Conservation (phyloP, 2,329 filamentous ascomycete species). For the Botryotinia convoluta region DNA sequence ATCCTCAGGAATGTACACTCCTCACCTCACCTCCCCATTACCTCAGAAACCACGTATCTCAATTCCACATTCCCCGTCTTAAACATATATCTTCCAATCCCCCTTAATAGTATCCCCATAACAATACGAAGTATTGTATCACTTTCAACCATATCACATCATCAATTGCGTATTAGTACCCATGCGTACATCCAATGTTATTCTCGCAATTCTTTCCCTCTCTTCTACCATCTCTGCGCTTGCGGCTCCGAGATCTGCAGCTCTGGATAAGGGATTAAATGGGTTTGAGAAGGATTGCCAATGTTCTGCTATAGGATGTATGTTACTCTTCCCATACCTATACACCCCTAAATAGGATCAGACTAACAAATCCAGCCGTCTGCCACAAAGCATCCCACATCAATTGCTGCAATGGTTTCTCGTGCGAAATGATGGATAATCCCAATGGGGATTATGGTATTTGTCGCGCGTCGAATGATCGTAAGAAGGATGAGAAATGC, state of each 20-base stretch:
- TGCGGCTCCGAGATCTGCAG: neutral
- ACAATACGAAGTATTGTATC: neutral
- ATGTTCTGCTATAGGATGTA: conserved; percentile 1
- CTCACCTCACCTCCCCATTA: neutral
- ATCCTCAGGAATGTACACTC: neutral
- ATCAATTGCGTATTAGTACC: neutral
- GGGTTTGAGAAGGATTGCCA: neutral
- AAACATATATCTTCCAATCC: neutral
- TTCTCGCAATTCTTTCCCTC: neutral
- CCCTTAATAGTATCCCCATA: neutral
- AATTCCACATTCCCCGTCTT: neutral
- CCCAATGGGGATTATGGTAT: neutral
- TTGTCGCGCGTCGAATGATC: neutral
- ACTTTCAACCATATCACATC: neutral
- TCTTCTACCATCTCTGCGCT: neutral
- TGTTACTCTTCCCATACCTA: neutral
- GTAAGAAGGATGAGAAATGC: neutral
- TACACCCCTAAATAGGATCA: neutral
- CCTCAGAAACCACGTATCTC: neutral
- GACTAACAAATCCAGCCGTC: neutral
- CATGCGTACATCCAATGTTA: neutral
- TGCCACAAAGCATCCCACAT: neutral
- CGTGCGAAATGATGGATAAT: neutral
- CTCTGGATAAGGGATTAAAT: neutral
- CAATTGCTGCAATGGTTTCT: neutral